Percentiles rank a stretch among this genome's conserved stretches.
Evolutionary conservation across 164 flowering plant species (phyloP).

Genomic region (Magnolia sinica): DNA sequence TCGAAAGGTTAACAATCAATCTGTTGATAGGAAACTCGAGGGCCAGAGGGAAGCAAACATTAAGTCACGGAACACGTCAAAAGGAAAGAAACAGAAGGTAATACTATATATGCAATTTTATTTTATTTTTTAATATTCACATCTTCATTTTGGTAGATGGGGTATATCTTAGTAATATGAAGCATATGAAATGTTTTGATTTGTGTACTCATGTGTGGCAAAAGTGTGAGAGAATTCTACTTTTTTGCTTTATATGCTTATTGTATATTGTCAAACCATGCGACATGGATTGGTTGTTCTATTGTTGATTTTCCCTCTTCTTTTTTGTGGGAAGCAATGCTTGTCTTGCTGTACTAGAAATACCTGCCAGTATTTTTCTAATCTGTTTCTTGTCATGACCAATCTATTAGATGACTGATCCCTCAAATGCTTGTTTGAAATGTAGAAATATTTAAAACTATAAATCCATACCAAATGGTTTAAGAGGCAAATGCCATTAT

Average conservation of each 20-base stretch:
- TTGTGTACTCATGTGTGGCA: not conserved
- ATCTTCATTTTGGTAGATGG: not conserved
- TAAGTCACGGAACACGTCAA: constrained; percentile 43
- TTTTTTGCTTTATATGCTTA: no score
- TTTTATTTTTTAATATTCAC: not conserved
- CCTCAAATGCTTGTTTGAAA: not conserved
- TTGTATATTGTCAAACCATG: no score
- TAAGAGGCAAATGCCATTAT: no score
- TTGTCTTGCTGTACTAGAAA: no score
- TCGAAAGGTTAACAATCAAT: constrained; percentile 27
- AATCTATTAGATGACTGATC: not conserved
- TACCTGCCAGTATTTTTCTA: not conserved
- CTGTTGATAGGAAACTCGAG: constrained; percentile 28
- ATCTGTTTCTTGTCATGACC: not conserved
- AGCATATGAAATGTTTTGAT: no score
- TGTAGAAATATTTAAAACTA: no score
- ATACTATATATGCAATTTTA: not conserved
- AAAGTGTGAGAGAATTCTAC: no score
- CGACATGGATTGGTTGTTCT: no score
- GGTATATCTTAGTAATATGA: no score
- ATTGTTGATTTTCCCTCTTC: no score
- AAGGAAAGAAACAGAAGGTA: constrained; percentile 74
- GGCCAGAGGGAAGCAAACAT: constrained; percentile 33
- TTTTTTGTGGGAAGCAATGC: no score
- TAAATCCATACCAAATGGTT: no score